These are phyloP conservation scores for Cutaneotrichosporon spelunceum DNA, from an alignment of 1,284 basidiomycete species.

Conservation along the genomic window DNA sequence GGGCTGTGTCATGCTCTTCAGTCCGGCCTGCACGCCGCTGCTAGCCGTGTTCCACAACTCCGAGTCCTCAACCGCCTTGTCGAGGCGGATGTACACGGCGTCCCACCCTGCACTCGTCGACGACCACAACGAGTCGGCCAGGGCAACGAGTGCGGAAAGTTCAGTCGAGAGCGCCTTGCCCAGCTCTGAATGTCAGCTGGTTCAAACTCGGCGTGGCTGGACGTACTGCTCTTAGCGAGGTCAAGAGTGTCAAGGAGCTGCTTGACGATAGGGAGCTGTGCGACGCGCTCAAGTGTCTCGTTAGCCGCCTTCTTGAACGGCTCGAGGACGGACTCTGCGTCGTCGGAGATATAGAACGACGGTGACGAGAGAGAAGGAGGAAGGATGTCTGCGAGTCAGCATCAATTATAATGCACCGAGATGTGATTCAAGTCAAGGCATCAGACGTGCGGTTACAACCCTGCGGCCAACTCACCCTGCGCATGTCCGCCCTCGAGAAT, in stretches of 20 bases:
- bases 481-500: slow-evolving; percentile 43
- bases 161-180: slow-evolving; percentile 42
- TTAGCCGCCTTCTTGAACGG: slow-evolving; percentile 17
- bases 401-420: slow-evolving; percentile 20
- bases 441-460: slow-evolving; percentile 35
- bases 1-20: slow-evolving; percentile 45
- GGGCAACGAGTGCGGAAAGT: slow-evolving; percentile 42
- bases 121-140: slow-evolving; percentile 42
- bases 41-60: slow-evolving; percentile 43
- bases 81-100: slow-evolving; percentile 43
- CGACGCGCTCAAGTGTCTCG: slow-evolving; percentile 13
- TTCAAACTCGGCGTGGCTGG: not conserved
- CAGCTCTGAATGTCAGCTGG: slow-evolving; percentile 34
- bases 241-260: slow-evolving; percentile 21
- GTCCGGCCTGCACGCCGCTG: slow-evolving; percentile 41
- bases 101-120: slow-evolving; percentile 36
- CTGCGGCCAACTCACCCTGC: slow-evolving; percentile 35
- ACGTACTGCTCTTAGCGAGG: slow-evolving; percentile 5
- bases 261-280: slow-evolving; percentile 18
- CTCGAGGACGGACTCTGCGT: slow-evolving; percentile 15
- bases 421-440: slow-evolving; percentile 39
- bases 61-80: slow-evolving; percentile 27
- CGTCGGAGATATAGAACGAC: slow-evolving; percentile 19
- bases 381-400: slow-evolving; percentile 6
- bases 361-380: not conserved